A percentile compares a stretch with the other conserved stretches of the same genome.
Conservation (phyloP, 2,329 filamentous ascomycete species). For the Lachnellula occidentalis region DNA sequence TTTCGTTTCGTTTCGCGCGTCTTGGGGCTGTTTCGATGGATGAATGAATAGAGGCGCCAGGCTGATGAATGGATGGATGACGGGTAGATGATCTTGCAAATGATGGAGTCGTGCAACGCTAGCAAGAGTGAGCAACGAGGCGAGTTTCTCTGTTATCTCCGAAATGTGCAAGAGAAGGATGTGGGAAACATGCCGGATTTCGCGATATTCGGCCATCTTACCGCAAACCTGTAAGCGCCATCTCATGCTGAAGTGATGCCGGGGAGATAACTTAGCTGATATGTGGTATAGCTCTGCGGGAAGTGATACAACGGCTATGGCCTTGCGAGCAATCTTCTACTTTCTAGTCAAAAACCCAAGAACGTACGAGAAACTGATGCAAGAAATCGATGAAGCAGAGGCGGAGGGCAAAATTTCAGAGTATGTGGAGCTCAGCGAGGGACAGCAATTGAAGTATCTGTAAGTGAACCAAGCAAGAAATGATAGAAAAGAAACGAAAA, state of each 20-base stretch:
- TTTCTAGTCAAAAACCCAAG: conserved; percentile 11
- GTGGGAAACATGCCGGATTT: not conserved
- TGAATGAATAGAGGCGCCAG: too few species aligned
- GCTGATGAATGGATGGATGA: not conserved
- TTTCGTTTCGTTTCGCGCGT: too few species aligned
- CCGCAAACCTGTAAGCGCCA: not conserved
- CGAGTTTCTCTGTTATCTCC: not conserved
- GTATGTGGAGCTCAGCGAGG: conserved; percentile 2
- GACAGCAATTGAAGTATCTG: conserved; percentile 6
- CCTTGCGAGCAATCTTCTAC: conserved; percentile 13
- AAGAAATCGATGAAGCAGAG: conserved; percentile 9
- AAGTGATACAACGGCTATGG: conserved; percentile 14
- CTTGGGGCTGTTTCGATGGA: too few species aligned
- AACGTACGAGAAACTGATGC: conserved; percentile 3
- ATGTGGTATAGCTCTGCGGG: conserved; percentile 4
- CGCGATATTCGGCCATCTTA: not conserved
- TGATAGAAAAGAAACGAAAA: not conserved
- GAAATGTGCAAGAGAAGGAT: not conserved
- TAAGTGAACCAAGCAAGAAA: not conserved
- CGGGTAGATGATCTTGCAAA: not conserved
- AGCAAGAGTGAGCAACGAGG: not conserved
- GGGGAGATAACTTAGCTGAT: not conserved
- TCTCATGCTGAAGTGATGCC: not conserved
- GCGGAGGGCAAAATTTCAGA: conserved; percentile 3
- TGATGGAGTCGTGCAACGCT: not conserved